These are phyloP conservation scores for Beta vulgaris DNA, from an alignment of 148 eudicot species.

Conservation along the genomic window DNA sequence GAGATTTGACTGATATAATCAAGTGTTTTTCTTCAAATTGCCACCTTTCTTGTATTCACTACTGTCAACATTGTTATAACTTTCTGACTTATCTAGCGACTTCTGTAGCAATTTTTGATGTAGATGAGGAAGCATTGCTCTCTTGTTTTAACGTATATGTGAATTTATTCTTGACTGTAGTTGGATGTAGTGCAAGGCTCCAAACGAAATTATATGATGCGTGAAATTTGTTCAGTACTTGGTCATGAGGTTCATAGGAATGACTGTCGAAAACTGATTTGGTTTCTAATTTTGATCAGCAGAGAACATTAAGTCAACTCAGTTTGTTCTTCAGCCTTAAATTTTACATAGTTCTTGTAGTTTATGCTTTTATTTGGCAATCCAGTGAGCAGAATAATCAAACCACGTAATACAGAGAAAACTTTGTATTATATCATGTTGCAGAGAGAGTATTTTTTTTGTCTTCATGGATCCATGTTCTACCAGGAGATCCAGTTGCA, in stretches of 20 bases:
- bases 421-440: background rate
- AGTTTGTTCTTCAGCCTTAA: background rate
- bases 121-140: background rate
- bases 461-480: background rate
- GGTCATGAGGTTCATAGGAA: background rate
- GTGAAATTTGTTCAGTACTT: background rate
- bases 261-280: background rate
- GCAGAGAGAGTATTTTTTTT: too few species aligned
- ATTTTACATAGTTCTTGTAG: background rate
- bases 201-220: background rate
- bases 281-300: background rate
- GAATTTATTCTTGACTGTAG: background rate
- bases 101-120: background rate
- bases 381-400: background rate
- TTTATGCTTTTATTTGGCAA: background rate
- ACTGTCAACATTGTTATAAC: background rate
- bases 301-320: background rate
- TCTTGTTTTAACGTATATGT: background rate
- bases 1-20: conserved; percentile 18
- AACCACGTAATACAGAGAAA: background rate
- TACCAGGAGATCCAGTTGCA: background rate
- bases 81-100: background rate
- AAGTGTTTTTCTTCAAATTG: background rate
- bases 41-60: background rate
- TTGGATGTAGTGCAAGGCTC: background rate